Percentiles rank a stretch among this genome's conserved stretches.
These are phyloP conservation scores for Seiridium unicorne DNA, from an alignment of 2,329 filamentous ascomycete species.

Conservation along the genomic window DNA sequence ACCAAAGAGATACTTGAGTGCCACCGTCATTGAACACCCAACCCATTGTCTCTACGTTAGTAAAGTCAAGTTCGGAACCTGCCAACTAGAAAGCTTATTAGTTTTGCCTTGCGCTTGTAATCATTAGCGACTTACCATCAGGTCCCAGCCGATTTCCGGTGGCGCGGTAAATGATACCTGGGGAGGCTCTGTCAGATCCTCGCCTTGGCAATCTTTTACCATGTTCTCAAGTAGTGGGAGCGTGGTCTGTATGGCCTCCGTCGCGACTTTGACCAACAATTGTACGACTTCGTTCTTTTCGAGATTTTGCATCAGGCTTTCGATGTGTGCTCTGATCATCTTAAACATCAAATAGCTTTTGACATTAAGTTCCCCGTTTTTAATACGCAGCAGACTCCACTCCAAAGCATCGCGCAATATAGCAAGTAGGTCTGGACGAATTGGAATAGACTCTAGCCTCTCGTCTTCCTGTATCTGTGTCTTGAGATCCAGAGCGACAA, in stretches of 20 bases:
- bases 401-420: slow-evolving; percentile 38
- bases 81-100: not conserved
- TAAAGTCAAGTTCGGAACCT: not conserved
- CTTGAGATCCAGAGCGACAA: slow-evolving; percentile 39
- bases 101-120: too few relatives aligned
- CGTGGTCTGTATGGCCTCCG: not conserved
- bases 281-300: not conserved
- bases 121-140: not conserved
- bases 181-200: not conserved
- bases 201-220: not conserved
- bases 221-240: slow-evolving; percentile 1
- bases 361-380: slow-evolving; percentile 17
- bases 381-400: slow-evolving; percentile 39
- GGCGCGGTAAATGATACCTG: not conserved
- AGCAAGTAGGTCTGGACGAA: slow-evolving; percentile 39
- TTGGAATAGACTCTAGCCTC: slow-evolving; percentile 28
- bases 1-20: too few relatives aligned
- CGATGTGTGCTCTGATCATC: not conserved
- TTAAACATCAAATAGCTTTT: not conserved
- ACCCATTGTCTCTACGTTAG: not conserved
- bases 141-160: not conserved
- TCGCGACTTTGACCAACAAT: not conserved
- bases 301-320: not conserved
- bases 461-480: slow-evolving; percentile 39
- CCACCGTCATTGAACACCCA: not conserved